Percentiles rank a stretch among this genome's conserved stretches.
phyloP scores from a whole-genome alignment of 2,329 filamentous ascomycete species.

The Cercospora citrullina region DNA sequence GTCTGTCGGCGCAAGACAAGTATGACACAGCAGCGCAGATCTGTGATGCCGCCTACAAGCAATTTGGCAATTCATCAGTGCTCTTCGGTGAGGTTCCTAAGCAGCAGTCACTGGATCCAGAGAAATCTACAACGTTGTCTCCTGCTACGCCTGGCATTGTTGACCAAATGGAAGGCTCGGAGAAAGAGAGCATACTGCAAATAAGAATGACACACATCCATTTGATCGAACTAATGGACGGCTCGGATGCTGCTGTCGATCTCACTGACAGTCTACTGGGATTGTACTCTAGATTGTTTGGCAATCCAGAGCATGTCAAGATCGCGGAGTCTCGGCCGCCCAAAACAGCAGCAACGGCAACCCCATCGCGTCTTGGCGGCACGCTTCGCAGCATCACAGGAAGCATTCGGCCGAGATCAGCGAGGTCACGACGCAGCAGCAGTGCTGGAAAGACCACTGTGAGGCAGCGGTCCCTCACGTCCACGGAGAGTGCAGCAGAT shows the following conservation, averaged over 20 bases:
- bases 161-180: slow-evolving; percentile 77
- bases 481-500: slow-evolving; percentile 26
- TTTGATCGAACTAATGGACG: slow-evolving; percentile 79
- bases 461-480: slow-evolving; percentile 21
- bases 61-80: slow-evolving; percentile 71
- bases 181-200: slow-evolving; percentile 86
- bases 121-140: slow-evolving; percentile 16
- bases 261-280: slow-evolving; percentile 80
- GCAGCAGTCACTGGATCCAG: slow-evolving; percentile 22
- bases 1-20: slow-evolving; percentile 84
- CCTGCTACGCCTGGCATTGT: slow-evolving; percentile 55
- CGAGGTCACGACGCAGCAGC: slow-evolving; percentile 38
- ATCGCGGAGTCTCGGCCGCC: slow-evolving; percentile 44
- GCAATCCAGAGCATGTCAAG: slow-evolving; percentile 52
- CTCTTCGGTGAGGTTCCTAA: slow-evolving; percentile 66
- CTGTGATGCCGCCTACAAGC: slow-evolving; percentile 88
- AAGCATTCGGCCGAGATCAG: slow-evolving; percentile 60
- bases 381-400: slow-evolving; percentile 59
- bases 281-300: slow-evolving; percentile 80
- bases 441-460: slow-evolving; percentile 46
- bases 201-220: slow-evolving; percentile 93
- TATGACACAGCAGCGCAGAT: slow-evolving; percentile 76
- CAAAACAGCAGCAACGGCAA: slow-evolving; percentile 44
- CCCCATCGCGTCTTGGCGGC: slow-evolving; percentile 34
- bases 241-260: slow-evolving; percentile 82